Conservation (phyloP, 2,329 filamentous ascomycete species). For the Sclerotinia sclerotiorum region DNA sequence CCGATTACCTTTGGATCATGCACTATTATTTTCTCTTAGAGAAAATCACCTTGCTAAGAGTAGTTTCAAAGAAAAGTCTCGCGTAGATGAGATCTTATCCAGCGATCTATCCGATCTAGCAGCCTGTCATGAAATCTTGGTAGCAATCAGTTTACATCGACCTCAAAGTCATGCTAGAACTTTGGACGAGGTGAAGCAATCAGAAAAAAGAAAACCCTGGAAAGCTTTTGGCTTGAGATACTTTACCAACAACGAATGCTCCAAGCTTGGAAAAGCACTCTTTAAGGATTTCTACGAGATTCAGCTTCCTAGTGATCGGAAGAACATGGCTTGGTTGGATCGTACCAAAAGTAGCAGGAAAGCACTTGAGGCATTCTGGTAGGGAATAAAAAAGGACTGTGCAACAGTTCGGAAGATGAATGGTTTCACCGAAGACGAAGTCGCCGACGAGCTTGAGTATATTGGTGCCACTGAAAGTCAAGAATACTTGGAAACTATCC, state of each 20-base stretch:
- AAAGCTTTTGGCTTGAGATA: not conserved
- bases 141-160: conserved; percentile 16
- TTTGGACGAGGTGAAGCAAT: conserved; percentile 2
- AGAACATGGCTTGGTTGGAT: not conserved
- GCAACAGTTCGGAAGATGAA: not conserved
- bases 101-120: conserved; percentile 20
- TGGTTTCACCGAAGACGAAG: not conserved
- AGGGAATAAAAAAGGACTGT: not conserved
- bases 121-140: conserved; percentile 23
- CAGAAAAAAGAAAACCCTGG: not conserved
- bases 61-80: conserved; percentile 12
- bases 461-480: not conserved
- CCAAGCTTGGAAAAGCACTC: not conserved
- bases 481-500: not conserved
- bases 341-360: not conserved
- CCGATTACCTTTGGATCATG: not conserved
- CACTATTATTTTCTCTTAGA: conserved; percentile 17
- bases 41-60: conserved; percentile 15
- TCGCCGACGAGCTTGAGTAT: not conserved
- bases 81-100: conserved; percentile 21
- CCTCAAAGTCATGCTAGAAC: conserved; percentile 8
- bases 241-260: not conserved
- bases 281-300: not conserved
- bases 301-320: not conserved
- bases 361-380: not conserved